Evolutionary conservation across 257 asterid genomes (phyloP).

Genomic region (Primulina eburnea): DNA sequence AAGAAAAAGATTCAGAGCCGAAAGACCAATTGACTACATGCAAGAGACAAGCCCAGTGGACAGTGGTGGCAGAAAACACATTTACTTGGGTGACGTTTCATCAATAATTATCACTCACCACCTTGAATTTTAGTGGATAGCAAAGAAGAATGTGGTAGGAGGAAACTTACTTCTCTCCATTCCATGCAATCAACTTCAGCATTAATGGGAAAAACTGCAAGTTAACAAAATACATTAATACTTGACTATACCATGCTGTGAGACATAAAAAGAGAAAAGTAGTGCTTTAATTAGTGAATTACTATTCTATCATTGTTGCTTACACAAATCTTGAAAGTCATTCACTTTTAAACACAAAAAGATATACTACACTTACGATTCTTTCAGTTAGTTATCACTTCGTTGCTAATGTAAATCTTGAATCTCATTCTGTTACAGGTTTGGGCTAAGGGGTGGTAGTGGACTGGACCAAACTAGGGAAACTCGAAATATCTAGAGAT

Average conservation of each 20-base stretch:
- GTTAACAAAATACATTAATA: slow-evolving; percentile 30
- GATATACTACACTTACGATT: slow-evolving; percentile 7
- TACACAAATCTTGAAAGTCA: slow-evolving; percentile 16
- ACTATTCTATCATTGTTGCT: slow-evolving; percentile 1
- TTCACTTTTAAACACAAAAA: slow-evolving; percentile 12
- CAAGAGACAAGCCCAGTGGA: slow-evolving; percentile 10
- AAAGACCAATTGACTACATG: slow-evolving; percentile 11
- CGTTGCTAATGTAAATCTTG: background rate
- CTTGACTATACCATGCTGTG: slow-evolving; percentile 10
- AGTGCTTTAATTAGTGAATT: background rate
- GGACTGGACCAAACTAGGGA: background rate
- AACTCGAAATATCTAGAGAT: no score
- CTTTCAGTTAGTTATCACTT: background rate
- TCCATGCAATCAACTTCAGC: slow-evolving; percentile 95
- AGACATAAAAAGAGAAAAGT: slow-evolving; percentile 7
- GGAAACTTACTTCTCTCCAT: slow-evolving; percentile 79
- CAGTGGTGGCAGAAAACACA: background rate
- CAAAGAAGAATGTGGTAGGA: slow-evolving; percentile 11
- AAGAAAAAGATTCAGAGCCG: slow-evolving; percentile 12
- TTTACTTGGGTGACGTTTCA: slow-evolving; percentile 3
- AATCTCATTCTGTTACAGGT: background rate
- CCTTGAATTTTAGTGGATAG: slow-evolving; percentile 10
- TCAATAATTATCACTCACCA: slow-evolving; percentile 2
- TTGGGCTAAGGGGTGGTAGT: background rate
- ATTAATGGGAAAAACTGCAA: slow-evolving; percentile 88